Evolutionary conservation across 345 rosid species (phyloP).

Genomic region (Luvunga scandens): DNA sequence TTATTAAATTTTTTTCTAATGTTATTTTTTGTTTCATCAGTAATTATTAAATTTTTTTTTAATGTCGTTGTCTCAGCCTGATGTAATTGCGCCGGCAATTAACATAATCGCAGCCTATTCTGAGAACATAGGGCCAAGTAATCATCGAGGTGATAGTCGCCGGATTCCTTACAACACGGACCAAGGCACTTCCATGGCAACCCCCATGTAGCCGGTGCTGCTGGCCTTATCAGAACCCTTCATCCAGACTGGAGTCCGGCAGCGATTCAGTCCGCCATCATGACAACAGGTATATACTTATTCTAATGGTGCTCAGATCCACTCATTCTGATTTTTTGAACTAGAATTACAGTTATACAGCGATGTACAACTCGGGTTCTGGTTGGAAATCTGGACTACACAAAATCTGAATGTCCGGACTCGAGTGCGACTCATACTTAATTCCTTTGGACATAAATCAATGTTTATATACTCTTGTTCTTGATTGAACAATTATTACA

Average conservation of each 20-base stretch:
- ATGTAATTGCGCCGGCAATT: constrained; percentile 61
- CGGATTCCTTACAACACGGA: constrained; percentile 14
- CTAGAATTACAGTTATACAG: too few relatives aligned
- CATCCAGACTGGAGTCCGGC: constrained; percentile 54
- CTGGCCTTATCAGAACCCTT: constrained; percentile 45
- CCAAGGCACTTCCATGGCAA: constrained; percentile 60
- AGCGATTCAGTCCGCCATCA: constrained; percentile 44
- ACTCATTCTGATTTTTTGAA: too few relatives aligned
- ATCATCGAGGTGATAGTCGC: constrained; percentile 27
- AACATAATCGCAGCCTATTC: constrained; percentile 42
- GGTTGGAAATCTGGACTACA: too few relatives aligned
- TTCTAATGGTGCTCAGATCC: too few relatives aligned
- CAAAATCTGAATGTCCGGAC: too few relatives aligned
- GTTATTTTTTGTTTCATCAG: too few relatives aligned
- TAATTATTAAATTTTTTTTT: too few relatives aligned
- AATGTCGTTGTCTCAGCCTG: constrained; percentile 35
- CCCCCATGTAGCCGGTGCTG: constrained; percentile 52
- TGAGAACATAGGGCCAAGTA: constrained; percentile 21
- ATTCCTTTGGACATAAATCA: too few relatives aligned
- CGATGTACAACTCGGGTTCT: too few relatives aligned
- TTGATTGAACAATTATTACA: not conserved
- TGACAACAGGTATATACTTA: constrained; percentile 39
- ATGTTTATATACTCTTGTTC: too few relatives aligned
- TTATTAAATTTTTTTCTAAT: too few relatives aligned
- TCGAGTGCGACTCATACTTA: too few relatives aligned